These are phyloP conservation scores for Neofusicoccum laricinum DNA, from an alignment of 2,329 filamentous ascomycete species.

Conservation along the genomic window DNA sequence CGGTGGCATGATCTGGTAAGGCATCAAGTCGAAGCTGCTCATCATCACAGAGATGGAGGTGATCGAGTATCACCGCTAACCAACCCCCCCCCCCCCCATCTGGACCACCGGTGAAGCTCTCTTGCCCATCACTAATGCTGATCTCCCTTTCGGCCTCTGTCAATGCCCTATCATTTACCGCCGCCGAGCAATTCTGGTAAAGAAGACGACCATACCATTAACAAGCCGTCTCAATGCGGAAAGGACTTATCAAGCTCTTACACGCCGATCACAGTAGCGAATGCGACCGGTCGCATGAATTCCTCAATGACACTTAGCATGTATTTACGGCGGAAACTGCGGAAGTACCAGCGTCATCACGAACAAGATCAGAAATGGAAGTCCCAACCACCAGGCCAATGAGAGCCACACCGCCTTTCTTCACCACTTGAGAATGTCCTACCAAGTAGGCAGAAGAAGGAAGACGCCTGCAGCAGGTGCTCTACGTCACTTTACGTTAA, in stretches of 20 bases:
- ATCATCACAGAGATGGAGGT: neutral
- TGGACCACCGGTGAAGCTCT: neutral
- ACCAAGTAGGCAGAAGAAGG: neutral
- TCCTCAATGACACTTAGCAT: too few relatives aligned
- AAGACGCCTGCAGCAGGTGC: neutral
- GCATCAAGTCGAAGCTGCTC: neutral
- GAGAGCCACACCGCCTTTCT: constrained; percentile 1
- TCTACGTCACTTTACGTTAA: too few relatives aligned
- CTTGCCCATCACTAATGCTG: neutral
- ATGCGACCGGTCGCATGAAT: neutral
- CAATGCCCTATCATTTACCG: neutral
- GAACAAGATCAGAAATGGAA: neutral
- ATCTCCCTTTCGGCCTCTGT: too few relatives aligned
- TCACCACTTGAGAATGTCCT: neutral
- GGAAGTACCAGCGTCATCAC: neutral
- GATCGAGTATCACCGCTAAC: neutral
- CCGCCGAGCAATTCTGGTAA: neutral
- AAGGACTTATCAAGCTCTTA: neutral
- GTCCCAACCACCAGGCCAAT: neutral
- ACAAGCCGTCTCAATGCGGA: neutral
- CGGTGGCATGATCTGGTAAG: neutral
- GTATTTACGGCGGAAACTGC: neutral
- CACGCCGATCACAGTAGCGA: neutral
- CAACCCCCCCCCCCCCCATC: too few relatives aligned
- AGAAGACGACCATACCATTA: neutral